phyloP scores from a whole-genome alignment of 164 flowering plant species.

The Dillenia turbinata region DNA sequence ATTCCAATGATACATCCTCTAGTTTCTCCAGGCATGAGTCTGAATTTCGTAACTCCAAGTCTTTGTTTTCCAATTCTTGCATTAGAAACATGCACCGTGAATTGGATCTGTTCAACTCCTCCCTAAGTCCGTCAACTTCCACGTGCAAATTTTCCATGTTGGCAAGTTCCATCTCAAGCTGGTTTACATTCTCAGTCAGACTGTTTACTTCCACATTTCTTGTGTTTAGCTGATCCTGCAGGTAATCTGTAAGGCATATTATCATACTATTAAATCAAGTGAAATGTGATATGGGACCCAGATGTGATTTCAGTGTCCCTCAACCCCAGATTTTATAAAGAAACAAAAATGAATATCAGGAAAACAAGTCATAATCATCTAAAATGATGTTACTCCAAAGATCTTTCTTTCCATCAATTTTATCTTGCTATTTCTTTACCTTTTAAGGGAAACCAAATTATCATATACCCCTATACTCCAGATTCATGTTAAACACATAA shows the following conservation, averaged over 20 bases:
- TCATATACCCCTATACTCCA: no score
- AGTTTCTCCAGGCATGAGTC: constrained; percentile 40
- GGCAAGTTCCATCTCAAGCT: constrained; percentile 50
- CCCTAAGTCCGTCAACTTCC: constrained; percentile 31
- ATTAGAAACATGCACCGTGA: constrained; percentile 37
- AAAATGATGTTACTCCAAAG: no score
- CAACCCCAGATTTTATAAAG: no score
- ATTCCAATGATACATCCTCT: constrained; percentile 61
- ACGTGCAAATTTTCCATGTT: constrained; percentile 39
- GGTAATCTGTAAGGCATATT: constrained; percentile 40
- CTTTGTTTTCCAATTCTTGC: constrained; percentile 50
- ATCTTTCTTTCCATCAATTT: no score
- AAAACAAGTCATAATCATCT: no score
- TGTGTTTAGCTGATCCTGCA: constrained; percentile 70
- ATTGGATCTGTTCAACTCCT: constrained; percentile 44
- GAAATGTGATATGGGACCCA: no score
- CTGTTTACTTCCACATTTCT: constrained; percentile 45
- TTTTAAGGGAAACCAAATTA: no score
- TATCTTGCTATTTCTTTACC: no score
- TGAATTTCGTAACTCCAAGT: constrained; percentile 41
- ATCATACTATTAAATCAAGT: constrained; percentile 5
- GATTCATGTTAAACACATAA: no score
- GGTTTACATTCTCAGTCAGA: constrained; percentile 50
- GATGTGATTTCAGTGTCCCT: no score
- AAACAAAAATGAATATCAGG: no score